Conservation (phyloP, 2,329 filamentous ascomycete species). For the Paramyrothecium roridum region DNA sequence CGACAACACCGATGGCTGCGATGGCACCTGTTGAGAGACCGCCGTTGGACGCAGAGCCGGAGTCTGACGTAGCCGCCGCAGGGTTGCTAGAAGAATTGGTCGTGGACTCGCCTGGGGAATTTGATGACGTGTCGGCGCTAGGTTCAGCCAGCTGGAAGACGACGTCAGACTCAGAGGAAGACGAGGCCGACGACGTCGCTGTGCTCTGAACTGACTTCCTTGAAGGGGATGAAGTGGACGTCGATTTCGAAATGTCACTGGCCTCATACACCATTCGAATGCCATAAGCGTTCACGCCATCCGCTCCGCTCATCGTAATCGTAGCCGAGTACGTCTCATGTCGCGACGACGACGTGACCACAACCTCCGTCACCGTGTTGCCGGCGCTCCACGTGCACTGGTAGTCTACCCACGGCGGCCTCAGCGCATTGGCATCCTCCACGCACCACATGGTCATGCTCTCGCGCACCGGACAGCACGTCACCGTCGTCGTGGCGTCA, state of each 20-base stretch:
- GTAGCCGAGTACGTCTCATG: constrained; percentile 16
- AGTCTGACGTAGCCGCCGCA: background rate
- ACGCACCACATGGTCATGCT: constrained; percentile 24
- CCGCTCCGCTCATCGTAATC: constrained; percentile 14
- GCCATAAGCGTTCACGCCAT: constrained; percentile 29
- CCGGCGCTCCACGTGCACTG: constrained; percentile 31
- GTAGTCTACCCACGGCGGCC: constrained; percentile 17
- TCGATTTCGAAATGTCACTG: constrained; percentile 15
- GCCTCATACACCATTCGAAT: constrained; percentile 30
- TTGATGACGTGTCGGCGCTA: background rate
- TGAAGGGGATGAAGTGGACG: background rate
- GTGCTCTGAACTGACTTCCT: constrained; percentile 4
- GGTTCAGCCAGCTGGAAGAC: background rate
- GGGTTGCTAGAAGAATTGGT: background rate
- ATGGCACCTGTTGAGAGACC: constrained; percentile 18
- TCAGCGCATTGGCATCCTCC: constrained; percentile 15
- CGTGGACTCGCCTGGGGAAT: background rate
- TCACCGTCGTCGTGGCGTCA: constrained; percentile 26
- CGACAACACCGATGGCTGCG: constrained; percentile 23
- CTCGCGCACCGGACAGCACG: constrained; percentile 27
- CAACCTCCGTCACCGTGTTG: constrained; percentile 12
- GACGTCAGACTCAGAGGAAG: background rate
- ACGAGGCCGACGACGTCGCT: constrained; percentile 4
- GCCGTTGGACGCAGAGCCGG: background rate
- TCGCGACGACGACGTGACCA: constrained; percentile 18